Evolutionary conservation across 2,329 filamentous ascomycete genomes (phyloP).

Genomic region (Fulvia fulva): DNA sequence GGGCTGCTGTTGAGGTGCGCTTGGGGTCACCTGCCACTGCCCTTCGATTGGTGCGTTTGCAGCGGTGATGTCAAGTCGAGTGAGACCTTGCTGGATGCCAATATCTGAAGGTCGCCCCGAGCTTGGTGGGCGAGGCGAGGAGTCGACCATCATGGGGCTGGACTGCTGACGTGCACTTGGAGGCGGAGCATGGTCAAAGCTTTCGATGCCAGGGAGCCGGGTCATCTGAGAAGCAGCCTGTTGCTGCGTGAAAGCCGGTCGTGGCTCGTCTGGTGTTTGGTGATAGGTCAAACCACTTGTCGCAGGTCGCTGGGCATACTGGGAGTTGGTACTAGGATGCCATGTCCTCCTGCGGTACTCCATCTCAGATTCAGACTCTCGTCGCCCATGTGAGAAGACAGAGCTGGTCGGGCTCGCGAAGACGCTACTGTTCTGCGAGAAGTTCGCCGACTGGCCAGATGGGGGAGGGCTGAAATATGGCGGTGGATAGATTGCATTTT

Average conservation of each 20-base stretch:
- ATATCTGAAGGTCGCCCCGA: slow-evolving; percentile 51
- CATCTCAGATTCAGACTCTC: slow-evolving; percentile 68
- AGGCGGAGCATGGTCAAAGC: slow-evolving; percentile 73
- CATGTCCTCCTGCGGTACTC: slow-evolving; percentile 82
- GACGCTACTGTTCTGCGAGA: slow-evolving; percentile 57
- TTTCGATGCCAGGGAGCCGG: slow-evolving; percentile 84
- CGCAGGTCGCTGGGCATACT: slow-evolving; percentile 57
- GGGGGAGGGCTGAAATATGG: slow-evolving; percentile 55
- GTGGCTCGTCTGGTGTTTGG: slow-evolving; percentile 62
- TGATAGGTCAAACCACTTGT: slow-evolving; percentile 74
- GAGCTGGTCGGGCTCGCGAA: slow-evolving; percentile 65
- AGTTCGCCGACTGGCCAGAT: slow-evolving; percentile 51
- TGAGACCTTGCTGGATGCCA: slow-evolving; percentile 62
- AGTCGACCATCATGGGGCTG: slow-evolving; percentile 76
- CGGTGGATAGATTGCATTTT: slow-evolving; percentile 52
- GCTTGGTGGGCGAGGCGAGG: slow-evolving; percentile 28
- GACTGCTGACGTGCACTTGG: slow-evolving; percentile 58
- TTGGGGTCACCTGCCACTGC: slow-evolving; percentile 26
- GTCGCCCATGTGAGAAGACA: slow-evolving; percentile 58
- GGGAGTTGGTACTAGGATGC: slow-evolving; percentile 72
- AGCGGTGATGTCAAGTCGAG: slow-evolving; percentile 60
- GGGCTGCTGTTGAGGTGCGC: slow-evolving; percentile 19
- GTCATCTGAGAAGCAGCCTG: slow-evolving; percentile 56
- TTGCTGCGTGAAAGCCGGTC: slow-evolving; percentile 53
- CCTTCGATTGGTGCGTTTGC: slow-evolving; percentile 35